A percentile compares a stretch with the other conserved stretches of the same genome.
phyloP scores from a whole-genome alignment of 148 eudicot species.

The Amaranthus palmeri region DNA sequence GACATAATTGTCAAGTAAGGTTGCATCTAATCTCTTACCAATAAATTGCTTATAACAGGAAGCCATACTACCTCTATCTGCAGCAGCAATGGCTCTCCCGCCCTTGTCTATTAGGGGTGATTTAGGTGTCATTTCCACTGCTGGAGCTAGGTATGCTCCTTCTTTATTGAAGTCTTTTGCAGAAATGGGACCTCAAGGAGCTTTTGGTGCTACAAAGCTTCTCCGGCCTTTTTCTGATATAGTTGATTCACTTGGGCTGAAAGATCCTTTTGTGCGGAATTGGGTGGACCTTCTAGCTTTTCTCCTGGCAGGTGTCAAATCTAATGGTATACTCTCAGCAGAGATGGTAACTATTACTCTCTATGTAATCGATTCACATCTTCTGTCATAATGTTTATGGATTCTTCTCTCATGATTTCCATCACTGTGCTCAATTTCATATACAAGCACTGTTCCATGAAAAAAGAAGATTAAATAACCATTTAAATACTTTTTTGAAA shows the following conservation, averaged over 20 bases:
- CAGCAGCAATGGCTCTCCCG: constrained; percentile 97
- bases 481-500: background rate
- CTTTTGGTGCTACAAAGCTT: constrained; percentile 91
- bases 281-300: constrained; percentile 97
- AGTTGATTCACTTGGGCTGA: constrained; percentile 69
- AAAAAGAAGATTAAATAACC: background rate
- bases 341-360: constrained; percentile 74
- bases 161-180: constrained; percentile 79
- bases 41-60: constrained; percentile 44
- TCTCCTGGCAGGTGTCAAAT: constrained; percentile 96
- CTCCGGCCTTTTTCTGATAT: constrained; percentile 86
- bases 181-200: constrained; percentile 89
- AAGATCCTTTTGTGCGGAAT: constrained; percentile 86
- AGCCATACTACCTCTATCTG: constrained; percentile 80
- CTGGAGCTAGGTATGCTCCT: constrained; percentile 82
- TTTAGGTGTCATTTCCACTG: constrained; percentile 83
- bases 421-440: background rate
- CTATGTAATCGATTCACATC: constrained; percentile 11
- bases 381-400: too few species aligned
- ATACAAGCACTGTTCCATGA: background rate
- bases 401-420: background rate
- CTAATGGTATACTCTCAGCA: constrained; percentile 91
- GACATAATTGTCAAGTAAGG: background rate
- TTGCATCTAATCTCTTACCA: background rate
- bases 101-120: constrained; percentile 93